Percentiles rank a stretch among this genome's conserved stretches.
These are phyloP conservation scores for Vitellaria paradoxa DNA, from an alignment of 179 eudicot genomes.

Conservation along the genomic window DNA sequence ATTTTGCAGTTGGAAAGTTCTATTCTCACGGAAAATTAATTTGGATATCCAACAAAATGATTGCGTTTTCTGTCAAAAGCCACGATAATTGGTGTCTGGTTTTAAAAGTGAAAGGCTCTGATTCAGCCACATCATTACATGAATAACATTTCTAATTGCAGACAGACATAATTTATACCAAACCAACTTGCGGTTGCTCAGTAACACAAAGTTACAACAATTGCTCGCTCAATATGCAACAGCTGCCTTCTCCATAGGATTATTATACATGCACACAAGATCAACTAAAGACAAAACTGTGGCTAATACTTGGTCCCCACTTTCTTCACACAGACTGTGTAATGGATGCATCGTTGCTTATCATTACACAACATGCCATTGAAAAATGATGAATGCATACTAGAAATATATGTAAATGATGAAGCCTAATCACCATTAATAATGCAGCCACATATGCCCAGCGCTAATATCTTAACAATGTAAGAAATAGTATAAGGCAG, in stretches of 20 bases:
- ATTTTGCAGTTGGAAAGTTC: background rate
- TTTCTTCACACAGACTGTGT: background rate
- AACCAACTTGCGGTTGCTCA: background rate
- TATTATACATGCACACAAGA: background rate
- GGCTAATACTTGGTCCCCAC: background rate
- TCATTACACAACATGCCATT: too few species aligned
- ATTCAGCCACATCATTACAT: too few species aligned
- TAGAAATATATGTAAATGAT: background rate
- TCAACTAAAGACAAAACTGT: background rate
- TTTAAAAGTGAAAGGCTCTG: too few species aligned
- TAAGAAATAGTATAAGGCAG: too few species aligned
- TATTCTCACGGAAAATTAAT: too few species aligned
- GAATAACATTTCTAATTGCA: too few species aligned
- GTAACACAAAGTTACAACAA: background rate
- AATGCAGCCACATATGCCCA: background rate
- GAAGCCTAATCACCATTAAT: background rate
- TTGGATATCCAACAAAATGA: too few species aligned
- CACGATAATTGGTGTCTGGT: too few species aligned
- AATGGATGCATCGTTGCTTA: background rate
- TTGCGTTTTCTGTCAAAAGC: too few species aligned
- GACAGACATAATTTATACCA: background rate
- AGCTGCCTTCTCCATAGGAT: background rate
- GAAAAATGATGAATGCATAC: background rate
- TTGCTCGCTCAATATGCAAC: background rate
- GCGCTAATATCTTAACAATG: background rate